Conservation (phyloP, 2,329 filamentous ascomycete species). For the Penicillium sp. region DNA sequence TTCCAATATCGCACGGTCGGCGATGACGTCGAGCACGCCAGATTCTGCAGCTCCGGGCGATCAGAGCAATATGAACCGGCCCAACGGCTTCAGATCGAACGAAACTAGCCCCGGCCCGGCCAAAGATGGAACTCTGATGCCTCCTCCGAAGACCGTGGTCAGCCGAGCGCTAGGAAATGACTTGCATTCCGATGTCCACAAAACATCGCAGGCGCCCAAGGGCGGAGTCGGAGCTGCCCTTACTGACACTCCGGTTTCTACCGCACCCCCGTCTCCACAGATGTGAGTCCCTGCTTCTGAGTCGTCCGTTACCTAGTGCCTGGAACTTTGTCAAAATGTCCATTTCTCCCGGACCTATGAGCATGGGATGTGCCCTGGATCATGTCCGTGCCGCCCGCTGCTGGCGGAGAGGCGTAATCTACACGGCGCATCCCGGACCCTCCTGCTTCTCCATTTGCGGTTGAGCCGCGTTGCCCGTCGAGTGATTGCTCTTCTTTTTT, state of each 20-base stretch:
- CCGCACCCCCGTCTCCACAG: slow-evolving; percentile 61
- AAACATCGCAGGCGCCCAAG: slow-evolving; percentile 35
- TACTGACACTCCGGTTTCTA: slow-evolving; percentile 63
- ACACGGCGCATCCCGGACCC: slow-evolving; percentile 2
- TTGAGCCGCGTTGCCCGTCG: not conserved
- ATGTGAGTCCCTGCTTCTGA: slow-evolving; percentile 50
- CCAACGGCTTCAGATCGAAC: slow-evolving; percentile 22
- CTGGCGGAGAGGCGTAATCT: not conserved
- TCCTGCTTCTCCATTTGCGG: not conserved
- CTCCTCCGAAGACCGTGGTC: slow-evolving; percentile 40
- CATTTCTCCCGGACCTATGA: slow-evolving; percentile 12
- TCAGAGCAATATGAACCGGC: slow-evolving; percentile 22
- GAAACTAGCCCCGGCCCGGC: slow-evolving; percentile 25
- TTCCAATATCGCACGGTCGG: slow-evolving; percentile 50
- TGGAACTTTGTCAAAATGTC: slow-evolving; percentile 5
- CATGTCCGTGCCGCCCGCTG: slow-evolving; percentile 1
- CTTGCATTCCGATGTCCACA: slow-evolving; percentile 40
- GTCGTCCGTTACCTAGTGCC: slow-evolving; percentile 13
- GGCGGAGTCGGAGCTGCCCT: slow-evolving; percentile 54
- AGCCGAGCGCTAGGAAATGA: slow-evolving; percentile 45
- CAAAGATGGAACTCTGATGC: slow-evolving; percentile 35
- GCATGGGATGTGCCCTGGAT: slow-evolving; percentile 9
- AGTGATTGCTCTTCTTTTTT: slow-evolving; percentile 6
- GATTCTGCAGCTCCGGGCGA: slow-evolving; percentile 18
- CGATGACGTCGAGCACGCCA: slow-evolving; percentile 45